phyloP scores from a whole-genome alignment of 306 rosid genomes.

The Rosa persica region DNA sequence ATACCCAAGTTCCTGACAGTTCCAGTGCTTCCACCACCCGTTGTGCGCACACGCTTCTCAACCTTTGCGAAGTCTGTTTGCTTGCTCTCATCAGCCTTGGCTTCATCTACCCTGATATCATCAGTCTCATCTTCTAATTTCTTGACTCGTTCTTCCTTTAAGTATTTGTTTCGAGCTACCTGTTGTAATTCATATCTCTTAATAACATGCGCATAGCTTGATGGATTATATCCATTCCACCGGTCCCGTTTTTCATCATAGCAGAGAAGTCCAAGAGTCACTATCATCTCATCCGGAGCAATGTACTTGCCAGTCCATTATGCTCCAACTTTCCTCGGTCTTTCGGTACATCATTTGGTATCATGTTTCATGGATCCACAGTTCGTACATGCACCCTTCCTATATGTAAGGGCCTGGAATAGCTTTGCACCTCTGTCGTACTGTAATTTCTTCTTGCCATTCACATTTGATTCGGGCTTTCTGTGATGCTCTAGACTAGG shows the following conservation, averaged over 20 bases:
- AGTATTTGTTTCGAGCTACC: neutral
- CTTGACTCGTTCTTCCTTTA: neutral
- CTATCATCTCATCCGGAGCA: neutral
- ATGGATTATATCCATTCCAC: neutral
- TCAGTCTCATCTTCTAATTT: neutral
- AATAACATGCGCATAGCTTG: neutral
- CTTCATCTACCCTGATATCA: neutral
- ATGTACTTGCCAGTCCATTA: neutral
- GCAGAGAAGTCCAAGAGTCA: neutral
- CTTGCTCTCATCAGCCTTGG: slow-evolving; percentile 52
- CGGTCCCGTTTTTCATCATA: neutral
- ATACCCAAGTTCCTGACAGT: slow-evolving; percentile 52
- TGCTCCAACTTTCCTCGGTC: neutral
- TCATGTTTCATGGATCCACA: slow-evolving; percentile 4
- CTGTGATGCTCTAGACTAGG: neutral
- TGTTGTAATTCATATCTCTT: neutral
- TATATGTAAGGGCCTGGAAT: neutral
- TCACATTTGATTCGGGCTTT: neutral
- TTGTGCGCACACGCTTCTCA: slow-evolving; percentile 34
- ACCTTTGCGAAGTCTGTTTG: slow-evolving; percentile 70
- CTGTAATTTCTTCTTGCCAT: neutral
- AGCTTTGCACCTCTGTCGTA: neutral
- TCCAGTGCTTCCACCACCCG: slow-evolving; percentile 67
- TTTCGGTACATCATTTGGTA: neutral
- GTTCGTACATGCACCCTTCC: neutral